These are phyloP conservation scores for Aureobasidium sp. DNA, from an alignment of 2,329 filamentous ascomycete species.

Conservation along the genomic window DNA sequence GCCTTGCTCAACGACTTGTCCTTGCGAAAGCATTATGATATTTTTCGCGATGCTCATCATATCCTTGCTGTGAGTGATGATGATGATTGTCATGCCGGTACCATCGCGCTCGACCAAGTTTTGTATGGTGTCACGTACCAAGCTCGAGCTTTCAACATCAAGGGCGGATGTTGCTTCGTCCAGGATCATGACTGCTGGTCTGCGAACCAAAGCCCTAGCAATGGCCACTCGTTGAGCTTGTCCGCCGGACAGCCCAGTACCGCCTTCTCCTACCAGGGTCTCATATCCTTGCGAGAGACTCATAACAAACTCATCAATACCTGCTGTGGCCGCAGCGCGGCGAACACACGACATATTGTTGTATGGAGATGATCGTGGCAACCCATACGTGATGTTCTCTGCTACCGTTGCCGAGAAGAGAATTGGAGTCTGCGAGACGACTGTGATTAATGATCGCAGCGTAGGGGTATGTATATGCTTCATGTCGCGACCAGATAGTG, in stretches of 20 bases:
- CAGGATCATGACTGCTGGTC: conserved; percentile 66
- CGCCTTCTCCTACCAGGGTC: conserved; percentile 71
- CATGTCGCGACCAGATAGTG: conserved; percentile 54
- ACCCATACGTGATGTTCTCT: conserved; percentile 77
- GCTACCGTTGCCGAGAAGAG: conserved; percentile 72
- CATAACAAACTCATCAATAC: conserved; percentile 69
- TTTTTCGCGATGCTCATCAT: conserved; percentile 80
- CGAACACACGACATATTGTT: conserved; percentile 41
- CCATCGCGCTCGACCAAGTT: conserved; percentile 39
- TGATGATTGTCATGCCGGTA: conserved; percentile 58
- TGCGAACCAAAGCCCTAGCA: conserved; percentile 66
- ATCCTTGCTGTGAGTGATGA: conserved; percentile 73
- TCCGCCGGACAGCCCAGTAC: conserved; percentile 66
- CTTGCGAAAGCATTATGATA: conserved; percentile 65
- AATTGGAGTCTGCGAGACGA: conserved; percentile 64
- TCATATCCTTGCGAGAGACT: conserved; percentile 65
- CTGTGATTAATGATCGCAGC: conserved; percentile 56
- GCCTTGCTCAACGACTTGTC: conserved; percentile 60
- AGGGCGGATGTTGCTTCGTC: conserved; percentile 84
- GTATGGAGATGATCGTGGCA: conserved; percentile 49
- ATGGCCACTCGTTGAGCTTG: conserved; percentile 78
- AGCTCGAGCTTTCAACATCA: conserved; percentile 60
- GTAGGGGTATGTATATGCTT: conserved; percentile 51
- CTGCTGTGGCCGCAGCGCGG: conserved; percentile 48
- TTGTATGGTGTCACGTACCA: conserved; percentile 57